Percentiles rank a stretch among this genome's conserved stretches.
phyloP scores from a whole-genome alignment of 768 basidiomycete species.

The Lactarius quietus region DNA sequence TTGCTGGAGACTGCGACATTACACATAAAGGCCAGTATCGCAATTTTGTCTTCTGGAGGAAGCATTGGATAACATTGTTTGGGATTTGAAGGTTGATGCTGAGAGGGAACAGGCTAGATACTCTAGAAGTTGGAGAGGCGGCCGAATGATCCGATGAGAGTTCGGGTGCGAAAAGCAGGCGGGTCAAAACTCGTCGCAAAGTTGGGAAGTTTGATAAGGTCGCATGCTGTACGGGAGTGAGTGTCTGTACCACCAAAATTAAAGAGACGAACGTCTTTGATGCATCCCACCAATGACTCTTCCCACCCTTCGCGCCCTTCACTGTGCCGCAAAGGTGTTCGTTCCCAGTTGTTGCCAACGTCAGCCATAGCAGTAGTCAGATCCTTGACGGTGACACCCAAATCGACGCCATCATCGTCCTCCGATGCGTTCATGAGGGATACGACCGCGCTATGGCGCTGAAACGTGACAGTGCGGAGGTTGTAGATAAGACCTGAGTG shows the following conservation, averaged over 20 bases:
- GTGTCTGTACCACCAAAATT: not conserved
- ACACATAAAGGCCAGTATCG: conserved; percentile 83
- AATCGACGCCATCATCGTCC: conserved; percentile 43
- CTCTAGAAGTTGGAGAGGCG: conserved; percentile 43
- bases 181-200: conserved; percentile 65
- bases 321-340: conserved; percentile 62
- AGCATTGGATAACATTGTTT: conserved; percentile 69
- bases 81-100: conserved; percentile 49
- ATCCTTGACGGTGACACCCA: conserved; percentile 60
- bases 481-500: conserved; percentile 89
- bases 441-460: conserved; percentile 69
- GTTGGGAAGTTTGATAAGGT: conserved; percentile 68
- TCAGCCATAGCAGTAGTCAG: conserved; percentile 70
- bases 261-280: conserved; percentile 75
- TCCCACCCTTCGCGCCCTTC: conserved; percentile 90
- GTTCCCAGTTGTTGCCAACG: conserved; percentile 84
- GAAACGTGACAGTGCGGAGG: conserved; percentile 75
- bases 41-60: conserved; percentile 74
- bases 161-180: conserved; percentile 69
- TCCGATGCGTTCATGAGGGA: conserved; percentile 50
- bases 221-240: conserved; percentile 53
- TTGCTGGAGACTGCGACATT: conserved; percentile 90
- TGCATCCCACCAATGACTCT: conserved; percentile 80
- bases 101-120: conserved; percentile 40
- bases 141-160: conserved; percentile 39